phyloP scores from a whole-genome alignment of 305 asterid species.

The Solanum hybrid region DNA sequence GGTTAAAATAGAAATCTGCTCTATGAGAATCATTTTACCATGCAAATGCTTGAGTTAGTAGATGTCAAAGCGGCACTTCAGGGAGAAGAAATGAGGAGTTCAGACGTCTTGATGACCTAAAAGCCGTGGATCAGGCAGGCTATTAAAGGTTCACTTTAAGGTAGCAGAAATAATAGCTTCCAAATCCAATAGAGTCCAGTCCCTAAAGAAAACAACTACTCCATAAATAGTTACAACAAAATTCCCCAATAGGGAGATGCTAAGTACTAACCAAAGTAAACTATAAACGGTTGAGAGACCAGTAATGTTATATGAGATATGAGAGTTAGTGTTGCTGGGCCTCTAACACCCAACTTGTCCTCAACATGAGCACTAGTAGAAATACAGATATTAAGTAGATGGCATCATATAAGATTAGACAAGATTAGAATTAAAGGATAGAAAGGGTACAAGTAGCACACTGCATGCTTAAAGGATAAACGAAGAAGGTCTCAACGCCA shows the following conservation, averaged over 20 bases:
- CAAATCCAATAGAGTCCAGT: background rate
- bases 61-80: background rate
- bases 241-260: background rate
- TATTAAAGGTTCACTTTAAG: background rate
- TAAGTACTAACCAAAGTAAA: background rate
- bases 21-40: background rate
- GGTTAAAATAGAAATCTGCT: background rate
- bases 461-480: background rate
- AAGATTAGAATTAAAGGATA: background rate
- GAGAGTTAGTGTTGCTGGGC: background rate
- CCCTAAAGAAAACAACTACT: background rate
- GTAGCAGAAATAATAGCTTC: background rate
- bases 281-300: background rate
- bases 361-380: background rate
- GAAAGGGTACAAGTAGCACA: background rate
- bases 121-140: background rate
- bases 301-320: background rate
- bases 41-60: background rate
- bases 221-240: background rate
- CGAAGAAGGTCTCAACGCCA: background rate
- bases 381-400: background rate
- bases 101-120: background rate
- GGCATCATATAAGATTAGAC: background rate
- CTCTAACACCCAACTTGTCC: background rate
- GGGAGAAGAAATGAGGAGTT: slow-evolving; percentile 5